Evolutionary conservation across 768 basidiomycete species (phyloP).

Genomic region (Russula sp.): DNA sequence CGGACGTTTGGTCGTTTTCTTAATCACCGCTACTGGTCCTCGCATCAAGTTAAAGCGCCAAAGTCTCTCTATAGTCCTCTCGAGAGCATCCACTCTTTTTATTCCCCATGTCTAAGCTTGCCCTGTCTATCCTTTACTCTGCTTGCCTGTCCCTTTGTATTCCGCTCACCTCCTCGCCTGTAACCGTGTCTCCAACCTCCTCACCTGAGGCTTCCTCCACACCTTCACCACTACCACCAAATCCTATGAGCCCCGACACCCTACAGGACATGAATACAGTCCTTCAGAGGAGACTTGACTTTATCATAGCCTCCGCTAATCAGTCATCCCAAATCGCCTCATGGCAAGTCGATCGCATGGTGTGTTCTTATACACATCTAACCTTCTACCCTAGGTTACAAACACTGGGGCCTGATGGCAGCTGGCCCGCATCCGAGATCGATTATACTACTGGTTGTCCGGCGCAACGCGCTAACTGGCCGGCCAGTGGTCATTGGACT

Average conservation of each 20-base stretch:
- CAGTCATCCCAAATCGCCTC: conserved; percentile 4
- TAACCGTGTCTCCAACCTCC: neutral
- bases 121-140: neutral
- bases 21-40: no score
- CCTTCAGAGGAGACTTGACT: conserved; percentile 15
- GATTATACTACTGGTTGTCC: conserved; percentile 32
- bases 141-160: neutral
- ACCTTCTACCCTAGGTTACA: conserved; percentile 18
- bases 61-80: neutral
- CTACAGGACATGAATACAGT: conserved; percentile 19
- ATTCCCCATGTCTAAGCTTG: neutral
- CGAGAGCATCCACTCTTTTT: conserved; percentile 11
- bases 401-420: conserved; percentile 22
- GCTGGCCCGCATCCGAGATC: conserved; percentile 26
- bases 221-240: neutral
- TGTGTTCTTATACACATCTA: neutral
- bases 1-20: no score
- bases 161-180: neutral
- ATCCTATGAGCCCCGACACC: neutral
- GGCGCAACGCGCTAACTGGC: conserved; percentile 36
- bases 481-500: conserved; percentile 29
- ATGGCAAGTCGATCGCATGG: conserved; percentile 5
- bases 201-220: neutral
- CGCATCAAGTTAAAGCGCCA: no score
- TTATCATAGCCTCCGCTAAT: conserved; percentile 10